Evolutionary conservation across 371 early-diverging fungal species (phyloP).

Genomic region (Syncephalis plumigaleata): DNA sequence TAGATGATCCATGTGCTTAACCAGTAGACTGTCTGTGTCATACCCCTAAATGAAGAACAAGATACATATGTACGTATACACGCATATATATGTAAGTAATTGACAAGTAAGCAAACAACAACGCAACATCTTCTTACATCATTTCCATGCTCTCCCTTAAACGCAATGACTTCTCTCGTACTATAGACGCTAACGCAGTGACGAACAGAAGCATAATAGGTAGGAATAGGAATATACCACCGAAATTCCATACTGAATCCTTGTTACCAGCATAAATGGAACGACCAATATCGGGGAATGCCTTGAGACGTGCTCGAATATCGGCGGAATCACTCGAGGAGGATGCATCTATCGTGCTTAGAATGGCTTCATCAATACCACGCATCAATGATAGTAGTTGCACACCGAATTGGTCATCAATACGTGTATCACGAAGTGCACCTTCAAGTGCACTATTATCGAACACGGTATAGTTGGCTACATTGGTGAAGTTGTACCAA

Average conservation of each 20-base stretch:
- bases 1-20: slow-evolving; percentile 29
- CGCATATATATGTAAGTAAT: too few species aligned
- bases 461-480: not conserved
- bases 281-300: slow-evolving; percentile 23
- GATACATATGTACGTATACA: too few species aligned
- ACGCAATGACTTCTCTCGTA: slow-evolving; percentile 44
- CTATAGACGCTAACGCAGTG: slow-evolving; percentile 37
- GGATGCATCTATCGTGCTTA: not conserved
- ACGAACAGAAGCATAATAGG: slow-evolving; percentile 28
- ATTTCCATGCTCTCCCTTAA: slow-evolving; percentile 46
- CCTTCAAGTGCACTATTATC: too few species aligned
- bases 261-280: slow-evolving; percentile 25
- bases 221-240: slow-evolving; percentile 51
- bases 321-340: slow-evolving; percentile 18
- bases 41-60: too few species aligned
- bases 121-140: slow-evolving; percentile 21
- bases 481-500: not conserved
- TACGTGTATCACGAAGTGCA: too few species aligned
- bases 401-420: slow-evolving; percentile 29
- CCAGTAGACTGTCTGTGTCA: slow-evolving; percentile 39
- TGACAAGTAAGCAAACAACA: too few species aligned
- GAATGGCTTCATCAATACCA: slow-evolving; percentile 49
- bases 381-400: slow-evolving; percentile 32
- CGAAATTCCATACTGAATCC: slow-evolving; percentile 8
- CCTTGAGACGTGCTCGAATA: slow-evolving; percentile 43